Evolutionary conservation across 257 asterid species (phyloP).

Genomic region (Solanum appendiculatum): DNA sequence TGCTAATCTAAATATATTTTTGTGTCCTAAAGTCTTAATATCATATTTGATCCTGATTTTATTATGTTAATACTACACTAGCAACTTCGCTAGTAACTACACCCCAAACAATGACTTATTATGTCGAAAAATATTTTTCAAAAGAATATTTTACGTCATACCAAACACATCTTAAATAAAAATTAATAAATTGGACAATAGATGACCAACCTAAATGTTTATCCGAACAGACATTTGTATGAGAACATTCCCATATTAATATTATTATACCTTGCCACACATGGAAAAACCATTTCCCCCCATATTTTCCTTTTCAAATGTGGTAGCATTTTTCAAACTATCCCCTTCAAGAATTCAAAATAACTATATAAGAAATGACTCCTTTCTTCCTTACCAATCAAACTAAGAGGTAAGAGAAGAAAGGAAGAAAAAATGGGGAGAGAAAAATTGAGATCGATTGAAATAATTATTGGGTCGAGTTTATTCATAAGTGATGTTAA

Average conservation of each 20-base stretch:
- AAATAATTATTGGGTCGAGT: not conserved
- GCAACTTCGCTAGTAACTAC: not conserved
- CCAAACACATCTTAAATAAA: not conserved
- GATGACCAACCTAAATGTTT: not conserved
- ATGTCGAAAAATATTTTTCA: too few relatives aligned
- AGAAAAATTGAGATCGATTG: not conserved
- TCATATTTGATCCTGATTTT: not conserved
- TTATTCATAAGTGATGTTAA: not conserved
- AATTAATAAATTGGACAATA: too few relatives aligned
- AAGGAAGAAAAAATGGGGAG: not conserved
- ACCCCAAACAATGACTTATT: not conserved
- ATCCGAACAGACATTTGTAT: not conserved
- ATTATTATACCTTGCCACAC: not conserved
- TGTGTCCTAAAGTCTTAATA: not conserved
- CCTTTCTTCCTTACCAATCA: too few relatives aligned
- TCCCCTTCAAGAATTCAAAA: not conserved
- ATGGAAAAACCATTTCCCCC: not conserved
- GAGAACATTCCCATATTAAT: not conserved
- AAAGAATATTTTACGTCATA: not conserved
- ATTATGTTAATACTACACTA: not conserved
- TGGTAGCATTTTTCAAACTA: not conserved
- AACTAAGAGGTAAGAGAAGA: not conserved
- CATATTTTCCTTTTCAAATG: not conserved
- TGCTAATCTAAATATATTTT: not conserved
- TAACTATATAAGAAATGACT: not conserved